Evolutionary conservation across 495 filamentous ascomycete genomes (phyloP).

Genomic region (Trichodelitschia bisporula): DNA sequence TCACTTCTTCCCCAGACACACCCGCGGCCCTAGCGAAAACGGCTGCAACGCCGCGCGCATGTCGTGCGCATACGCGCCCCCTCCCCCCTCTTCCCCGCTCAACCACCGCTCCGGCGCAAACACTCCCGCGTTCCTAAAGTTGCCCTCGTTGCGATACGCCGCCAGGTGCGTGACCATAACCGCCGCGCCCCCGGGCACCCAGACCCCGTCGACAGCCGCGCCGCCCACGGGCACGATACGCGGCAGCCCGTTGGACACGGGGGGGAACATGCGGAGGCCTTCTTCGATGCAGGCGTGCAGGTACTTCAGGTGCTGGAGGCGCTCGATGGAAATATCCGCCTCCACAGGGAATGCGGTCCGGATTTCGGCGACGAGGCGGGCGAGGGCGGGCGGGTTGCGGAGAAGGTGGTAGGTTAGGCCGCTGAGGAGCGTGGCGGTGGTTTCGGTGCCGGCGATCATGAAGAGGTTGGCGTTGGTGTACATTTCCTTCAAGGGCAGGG

Average conservation of each 20-base stretch:
- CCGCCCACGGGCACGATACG: constrained; percentile 9
- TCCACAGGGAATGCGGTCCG: constrained; percentile 17
- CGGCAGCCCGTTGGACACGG: constrained; percentile 9
- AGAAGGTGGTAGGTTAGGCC: constrained; percentile 27
- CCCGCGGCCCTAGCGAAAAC: constrained; percentile 11
- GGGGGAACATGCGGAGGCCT: constrained; percentile 10
- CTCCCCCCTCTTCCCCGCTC: not conserved
- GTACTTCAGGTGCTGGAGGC: constrained; percentile 12
- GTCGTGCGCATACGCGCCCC: constrained; percentile 5
- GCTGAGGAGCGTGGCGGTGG: constrained; percentile 23
- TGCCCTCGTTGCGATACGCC: constrained; percentile 14
- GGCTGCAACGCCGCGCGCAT: constrained; percentile 7
- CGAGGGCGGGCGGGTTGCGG: constrained; percentile 16
- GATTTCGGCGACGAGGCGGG: constrained; percentile 19
- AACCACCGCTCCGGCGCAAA: constrained; percentile 26
- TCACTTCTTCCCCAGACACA: constrained; percentile 13
- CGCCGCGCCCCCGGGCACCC: constrained; percentile 14
- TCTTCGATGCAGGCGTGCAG: constrained; percentile 1
- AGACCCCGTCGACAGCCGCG: constrained; percentile 7
- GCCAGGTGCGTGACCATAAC: constrained; percentile 20
- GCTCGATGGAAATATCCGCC: constrained; percentile 22
- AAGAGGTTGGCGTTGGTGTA: constrained; percentile 18
- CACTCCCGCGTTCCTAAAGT: constrained; percentile 18
- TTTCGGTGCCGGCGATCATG: constrained; percentile 31
- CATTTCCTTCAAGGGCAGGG: constrained; percentile 16